Percentiles rank a stretch among this genome's conserved stretches.
Evolutionary conservation across 768 basidiomycete genomes (phyloP).

Genomic region (Boletus subparvulus): DNA sequence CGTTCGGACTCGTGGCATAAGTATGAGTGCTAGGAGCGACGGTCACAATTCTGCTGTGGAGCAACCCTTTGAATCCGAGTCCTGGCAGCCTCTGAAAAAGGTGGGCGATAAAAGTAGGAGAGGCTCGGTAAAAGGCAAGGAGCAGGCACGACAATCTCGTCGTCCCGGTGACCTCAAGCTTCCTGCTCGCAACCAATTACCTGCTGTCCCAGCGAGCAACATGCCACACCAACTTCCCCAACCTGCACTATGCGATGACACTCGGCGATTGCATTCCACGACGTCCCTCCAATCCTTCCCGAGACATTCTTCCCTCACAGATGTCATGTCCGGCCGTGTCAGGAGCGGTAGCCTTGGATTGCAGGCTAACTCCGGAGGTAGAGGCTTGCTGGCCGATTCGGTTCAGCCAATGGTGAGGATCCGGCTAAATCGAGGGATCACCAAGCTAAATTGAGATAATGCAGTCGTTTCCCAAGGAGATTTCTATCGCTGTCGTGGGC

Average conservation of each 20-base stretch:
- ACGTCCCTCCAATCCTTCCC: slow-evolving; percentile 41
- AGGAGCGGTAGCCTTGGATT: slow-evolving; percentile 64
- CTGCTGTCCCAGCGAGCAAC: slow-evolving; percentile 30
- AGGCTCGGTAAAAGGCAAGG: slow-evolving; percentile 49
- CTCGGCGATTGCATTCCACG: slow-evolving; percentile 38
- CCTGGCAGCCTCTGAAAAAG: slow-evolving; percentile 44
- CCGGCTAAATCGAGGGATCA: not conserved
- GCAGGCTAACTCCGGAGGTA: slow-evolving; percentile 30
- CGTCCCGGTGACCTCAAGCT: slow-evolving; percentile 63
- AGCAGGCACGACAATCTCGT: slow-evolving; percentile 40
- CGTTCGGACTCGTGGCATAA: slow-evolving; percentile 54
- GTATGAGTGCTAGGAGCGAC: slow-evolving; percentile 50
- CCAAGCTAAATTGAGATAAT: slow-evolving; percentile 7
- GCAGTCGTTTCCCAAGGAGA: slow-evolving; percentile 31
- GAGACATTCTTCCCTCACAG: slow-evolving; percentile 30
- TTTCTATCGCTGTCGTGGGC: slow-evolving; percentile 80
- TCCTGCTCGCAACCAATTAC: slow-evolving; percentile 51
- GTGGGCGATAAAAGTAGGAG: slow-evolving; percentile 45
- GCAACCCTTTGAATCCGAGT: slow-evolving; percentile 55
- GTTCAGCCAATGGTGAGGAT: slow-evolving; percentile 25
- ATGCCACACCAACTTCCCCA: slow-evolving; percentile 39
- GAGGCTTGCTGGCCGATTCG: slow-evolving; percentile 19
- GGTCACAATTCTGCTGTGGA: slow-evolving; percentile 38
- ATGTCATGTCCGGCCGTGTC: slow-evolving; percentile 44
- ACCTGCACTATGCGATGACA: slow-evolving; percentile 39